phyloP scores from a whole-genome alignment of 164 flowering plant species.

The Kingdonia uniflora region DNA sequence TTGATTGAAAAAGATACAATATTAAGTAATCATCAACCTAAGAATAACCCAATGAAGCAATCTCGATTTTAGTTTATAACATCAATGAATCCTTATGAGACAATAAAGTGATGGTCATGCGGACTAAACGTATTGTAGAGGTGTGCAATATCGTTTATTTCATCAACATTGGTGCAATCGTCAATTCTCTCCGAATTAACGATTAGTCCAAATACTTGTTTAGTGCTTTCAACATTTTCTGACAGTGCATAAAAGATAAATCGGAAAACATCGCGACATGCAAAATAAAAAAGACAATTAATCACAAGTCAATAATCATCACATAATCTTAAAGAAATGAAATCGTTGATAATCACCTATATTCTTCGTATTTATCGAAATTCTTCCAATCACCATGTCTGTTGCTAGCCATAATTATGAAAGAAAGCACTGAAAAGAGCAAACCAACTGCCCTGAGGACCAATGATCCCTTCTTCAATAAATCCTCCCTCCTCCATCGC shows the following conservation, averaged over 20 bases:
- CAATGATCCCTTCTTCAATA: slow-evolving; percentile 39
- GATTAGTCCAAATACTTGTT: no score
- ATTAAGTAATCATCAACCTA: no score
- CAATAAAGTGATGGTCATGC: no score
- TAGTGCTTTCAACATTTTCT: no score
- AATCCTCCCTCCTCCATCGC: slow-evolving; percentile 71
- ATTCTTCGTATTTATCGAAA: slow-evolving; percentile 64
- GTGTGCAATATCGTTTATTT: no score
- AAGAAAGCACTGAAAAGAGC: slow-evolving; percentile 54
- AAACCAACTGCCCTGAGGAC: slow-evolving; percentile 34
- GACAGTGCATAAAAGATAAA: background rate
- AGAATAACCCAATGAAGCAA: no score
- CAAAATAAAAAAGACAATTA: background rate
- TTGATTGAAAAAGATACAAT: no score
- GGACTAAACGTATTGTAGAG: no score
- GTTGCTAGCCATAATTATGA: slow-evolving; percentile 61
- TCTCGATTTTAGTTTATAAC: no score
- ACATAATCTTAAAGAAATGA: background rate
- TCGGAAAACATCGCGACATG: background rate
- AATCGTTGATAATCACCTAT: slow-evolving; percentile 34
- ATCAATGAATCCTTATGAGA: no score
- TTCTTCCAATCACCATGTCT: slow-evolving; percentile 55
- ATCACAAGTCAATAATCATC: background rate
- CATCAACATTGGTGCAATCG: no score
- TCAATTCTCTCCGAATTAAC: no score